These are phyloP conservation scores for Barnettozyma wickerhamii DNA, from an alignment of 805 yeast species.

Conservation along the genomic window DNA sequence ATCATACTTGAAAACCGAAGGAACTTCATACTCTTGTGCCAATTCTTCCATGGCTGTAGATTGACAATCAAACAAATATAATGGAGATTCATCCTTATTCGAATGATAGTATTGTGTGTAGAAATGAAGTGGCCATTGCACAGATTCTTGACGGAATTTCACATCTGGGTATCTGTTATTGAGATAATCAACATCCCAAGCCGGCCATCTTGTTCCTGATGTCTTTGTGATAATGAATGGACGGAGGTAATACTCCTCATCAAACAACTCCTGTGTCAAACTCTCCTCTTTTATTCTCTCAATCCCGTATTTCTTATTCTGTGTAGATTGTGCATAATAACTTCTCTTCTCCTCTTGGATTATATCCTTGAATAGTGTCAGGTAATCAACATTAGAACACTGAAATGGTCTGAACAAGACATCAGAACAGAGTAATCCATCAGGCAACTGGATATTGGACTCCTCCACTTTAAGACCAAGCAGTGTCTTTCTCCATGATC, in stretches of 20 bases:
- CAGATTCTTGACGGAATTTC: slow-evolving; percentile 78
- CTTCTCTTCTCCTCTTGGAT: slow-evolving; percentile 41
- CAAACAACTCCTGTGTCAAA: slow-evolving; percentile 44
- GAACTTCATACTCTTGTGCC: slow-evolving; percentile 48
- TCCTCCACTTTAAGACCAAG: slow-evolving; percentile 38
- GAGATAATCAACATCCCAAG: slow-evolving; percentile 56
- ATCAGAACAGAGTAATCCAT: slow-evolving; percentile 64
- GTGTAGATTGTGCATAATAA: slow-evolving; percentile 19
- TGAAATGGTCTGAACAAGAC: slow-evolving; percentile 79
- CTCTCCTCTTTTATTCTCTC: slow-evolving; percentile 44
- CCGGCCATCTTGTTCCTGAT: slow-evolving; percentile 46
- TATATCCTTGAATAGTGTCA: slow-evolving; percentile 41
- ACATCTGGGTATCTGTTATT: slow-evolving; percentile 51
- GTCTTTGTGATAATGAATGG: slow-evolving; percentile 59
- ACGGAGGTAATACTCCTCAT: slow-evolving; percentile 37
- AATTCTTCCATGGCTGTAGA: slow-evolving; percentile 61
- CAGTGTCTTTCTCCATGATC: slow-evolving; percentile 75
- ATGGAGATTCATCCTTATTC: slow-evolving; percentile 78
- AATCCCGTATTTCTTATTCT: slow-evolving; percentile 34
- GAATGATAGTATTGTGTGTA: slow-evolving; percentile 56
- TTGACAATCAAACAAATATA: slow-evolving; percentile 80
- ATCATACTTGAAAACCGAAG: slow-evolving; percentile 54
- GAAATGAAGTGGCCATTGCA: slow-evolving; percentile 65
- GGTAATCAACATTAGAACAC: slow-evolving; percentile 67
- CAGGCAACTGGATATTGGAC: slow-evolving; percentile 41